Base-by-base conservation (phyloP, 2,329 filamentous ascomycete genomes). In the Diaporthe australafricana region DNA sequence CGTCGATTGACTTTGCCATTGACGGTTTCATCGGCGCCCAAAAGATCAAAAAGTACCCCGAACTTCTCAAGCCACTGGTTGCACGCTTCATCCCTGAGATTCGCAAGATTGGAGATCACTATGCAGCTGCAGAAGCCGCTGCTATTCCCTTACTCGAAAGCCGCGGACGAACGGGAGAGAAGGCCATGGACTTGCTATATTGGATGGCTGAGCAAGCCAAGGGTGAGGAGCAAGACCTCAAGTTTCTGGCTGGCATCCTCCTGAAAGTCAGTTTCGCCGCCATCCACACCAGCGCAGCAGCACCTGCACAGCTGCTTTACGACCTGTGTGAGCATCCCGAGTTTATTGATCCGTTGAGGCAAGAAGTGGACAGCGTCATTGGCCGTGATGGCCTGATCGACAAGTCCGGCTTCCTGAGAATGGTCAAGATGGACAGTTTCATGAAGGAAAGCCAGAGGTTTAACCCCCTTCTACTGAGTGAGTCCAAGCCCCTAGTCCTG, bases 281-380 rank as follows among this genome's bases (percentile, higher is more conserved):
- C 2, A 88, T 89, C 30, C 85, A 88, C 70, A 87, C 86, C 0
- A 88, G 85, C 0, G 83, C 84, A 0, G 77, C 84, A 47, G 81
- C 85, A 0, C 74, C 82, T 0, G 86, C 84, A 1, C 88, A 81
- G 30, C 83, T 83, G 4, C 82, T 91, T 53, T 89, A 87, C 75
- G 86, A 89, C 70, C 77, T 91, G 5, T 84, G 84, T 0, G 81
- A 85, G 5, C 79, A 82, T 71, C 87, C 87, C 0, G 84, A 89
- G 40, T 82, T 86, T 74, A 78, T 87, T 32, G 80, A 86, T 9
- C 82, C 84, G 9, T 77, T 90, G 1, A 84, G 89, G 1, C 81
- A 87, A 20, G 89, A 91, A 74, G 84, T 87, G 6, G 75, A 79
- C 2, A 75, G 79, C 1, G 82, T 82, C 0, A 75, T 86, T 1